Conservation (phyloP, 495 filamentous ascomycete species). For the Astrothelium subdiscretum region DNA sequence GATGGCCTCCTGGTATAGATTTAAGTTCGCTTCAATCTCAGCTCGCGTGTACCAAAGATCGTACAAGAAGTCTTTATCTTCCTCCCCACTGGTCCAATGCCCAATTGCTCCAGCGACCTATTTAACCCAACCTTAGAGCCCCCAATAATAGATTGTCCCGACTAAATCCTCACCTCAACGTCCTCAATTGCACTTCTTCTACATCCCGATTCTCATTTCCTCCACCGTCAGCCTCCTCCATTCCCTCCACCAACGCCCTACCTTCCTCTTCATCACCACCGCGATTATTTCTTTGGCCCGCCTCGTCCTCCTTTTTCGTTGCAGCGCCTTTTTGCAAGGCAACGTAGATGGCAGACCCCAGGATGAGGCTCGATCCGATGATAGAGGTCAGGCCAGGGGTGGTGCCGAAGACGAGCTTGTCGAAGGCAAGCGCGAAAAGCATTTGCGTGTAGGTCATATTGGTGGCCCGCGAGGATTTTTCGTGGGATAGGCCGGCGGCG, state of each 20-base stretch:
- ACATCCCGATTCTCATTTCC: conserved; percentile 28
- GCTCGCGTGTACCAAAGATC: neutral
- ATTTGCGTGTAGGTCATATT: conserved; percentile 90
- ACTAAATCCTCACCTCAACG: conserved; percentile 7
- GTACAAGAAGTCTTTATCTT: neutral
- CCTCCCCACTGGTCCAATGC: no score
- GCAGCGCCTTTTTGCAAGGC: conserved; percentile 39
- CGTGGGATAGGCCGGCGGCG: conserved; percentile 65
- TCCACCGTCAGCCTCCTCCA: conserved; percentile 17
- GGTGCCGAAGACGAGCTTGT: conserved; percentile 65
- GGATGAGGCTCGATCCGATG: conserved; percentile 63
- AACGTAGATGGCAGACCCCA: conserved; percentile 72
- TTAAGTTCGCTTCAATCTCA: neutral
- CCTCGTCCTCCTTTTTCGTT: conserved; percentile 6
- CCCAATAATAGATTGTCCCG: neutral
- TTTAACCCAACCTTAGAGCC: no score
- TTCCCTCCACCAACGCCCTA: conserved; percentile 7
- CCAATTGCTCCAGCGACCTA: no score
- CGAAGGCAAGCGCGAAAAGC: conserved; percentile 78
- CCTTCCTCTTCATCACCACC: conserved; percentile 14
- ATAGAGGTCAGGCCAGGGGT: conserved; percentile 56
- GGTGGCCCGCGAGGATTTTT: conserved; percentile 53
- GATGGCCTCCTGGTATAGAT: neutral
- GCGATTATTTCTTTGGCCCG: conserved; percentile 7
- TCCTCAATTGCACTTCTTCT: conserved; percentile 14